Conservation (phyloP, 2,329 filamentous ascomycete species). For the Penicillium sclerotiorum region DNA sequence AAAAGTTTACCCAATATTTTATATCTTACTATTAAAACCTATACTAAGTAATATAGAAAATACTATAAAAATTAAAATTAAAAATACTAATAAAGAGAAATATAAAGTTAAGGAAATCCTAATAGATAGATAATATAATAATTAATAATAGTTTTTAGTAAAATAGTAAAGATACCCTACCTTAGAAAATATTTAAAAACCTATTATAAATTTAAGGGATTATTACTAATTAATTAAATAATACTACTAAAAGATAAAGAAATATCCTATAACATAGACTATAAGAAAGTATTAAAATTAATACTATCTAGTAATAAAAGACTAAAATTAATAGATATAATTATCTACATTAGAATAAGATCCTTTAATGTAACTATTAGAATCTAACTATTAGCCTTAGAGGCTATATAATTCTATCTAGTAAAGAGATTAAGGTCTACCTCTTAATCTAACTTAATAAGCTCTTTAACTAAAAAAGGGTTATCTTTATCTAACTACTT, state of each 20-base stretch:
- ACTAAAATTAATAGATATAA: background rate
- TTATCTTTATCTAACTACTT: too few relatives aligned
- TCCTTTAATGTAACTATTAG: background rate
- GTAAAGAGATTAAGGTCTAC: background rate
- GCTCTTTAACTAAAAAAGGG: too few relatives aligned
- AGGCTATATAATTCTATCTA: background rate
- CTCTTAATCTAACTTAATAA: too few relatives aligned
- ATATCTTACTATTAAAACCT: background rate
- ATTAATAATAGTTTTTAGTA: conserved; percentile 1
- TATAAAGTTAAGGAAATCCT: background rate
- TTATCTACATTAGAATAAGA: background rate
- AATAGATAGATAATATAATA: too few relatives aligned
- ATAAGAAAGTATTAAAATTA: background rate
- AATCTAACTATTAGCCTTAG: background rate
- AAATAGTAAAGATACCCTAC: conserved; percentile 5
- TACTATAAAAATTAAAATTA: background rate
- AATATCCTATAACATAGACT: background rate
- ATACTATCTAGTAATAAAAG: background rate
- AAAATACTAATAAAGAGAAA: background rate
- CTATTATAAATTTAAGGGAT: background rate
- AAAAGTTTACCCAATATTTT: background rate
- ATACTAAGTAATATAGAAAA: background rate
- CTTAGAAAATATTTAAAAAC: conserved; percentile 9
- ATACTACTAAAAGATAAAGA: background rate
- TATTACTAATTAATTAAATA: background rate